Percentiles rank a stretch among this genome's conserved stretches.
Evolutionary conservation across 345 rosid genomes (phyloP).

Genomic region (Brassica rapa): DNA sequence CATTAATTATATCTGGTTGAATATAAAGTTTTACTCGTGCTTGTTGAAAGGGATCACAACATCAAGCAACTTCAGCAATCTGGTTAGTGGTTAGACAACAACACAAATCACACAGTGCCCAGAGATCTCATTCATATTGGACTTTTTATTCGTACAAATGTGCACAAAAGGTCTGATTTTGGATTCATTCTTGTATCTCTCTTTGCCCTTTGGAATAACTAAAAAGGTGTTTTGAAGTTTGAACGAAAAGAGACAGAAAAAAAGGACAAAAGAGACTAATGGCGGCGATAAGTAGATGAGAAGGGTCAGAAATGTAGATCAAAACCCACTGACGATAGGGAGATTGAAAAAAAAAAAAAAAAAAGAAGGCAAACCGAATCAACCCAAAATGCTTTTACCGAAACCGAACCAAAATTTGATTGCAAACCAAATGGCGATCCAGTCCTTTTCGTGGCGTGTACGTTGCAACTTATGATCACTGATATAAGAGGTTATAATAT

Average conservation of each 20-base stretch:
- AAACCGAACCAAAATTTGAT: not conserved
- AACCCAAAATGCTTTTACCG: not conserved
- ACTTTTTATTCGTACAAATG: no score
- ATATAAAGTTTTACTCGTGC: constrained; percentile 35
- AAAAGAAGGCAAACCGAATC: not conserved
- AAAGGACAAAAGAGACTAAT: no score
- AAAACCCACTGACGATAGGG: no score
- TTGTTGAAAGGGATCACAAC: constrained; percentile 80
- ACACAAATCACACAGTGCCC: not conserved
- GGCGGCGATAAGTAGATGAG: constrained; percentile 8
- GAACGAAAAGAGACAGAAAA: not conserved
- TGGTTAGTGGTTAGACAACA: not conserved
- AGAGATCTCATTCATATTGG: no score
- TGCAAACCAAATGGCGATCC: not conserved
- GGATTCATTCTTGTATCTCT: not conserved
- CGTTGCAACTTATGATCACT: not conserved
- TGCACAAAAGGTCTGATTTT: not conserved
- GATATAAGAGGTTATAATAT: not conserved
- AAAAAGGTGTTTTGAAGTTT: not conserved
- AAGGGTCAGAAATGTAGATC: not conserved
- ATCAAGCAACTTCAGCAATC: constrained; percentile 59
- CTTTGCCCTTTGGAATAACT: not conserved
- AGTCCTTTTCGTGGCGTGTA: not conserved
- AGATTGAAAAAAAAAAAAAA: not conserved
- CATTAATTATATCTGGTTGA: no score